Evolutionary conservation across 2,329 filamentous ascomycete genomes (phyloP).

Genomic region (Hansfordia pulvinata): DNA sequence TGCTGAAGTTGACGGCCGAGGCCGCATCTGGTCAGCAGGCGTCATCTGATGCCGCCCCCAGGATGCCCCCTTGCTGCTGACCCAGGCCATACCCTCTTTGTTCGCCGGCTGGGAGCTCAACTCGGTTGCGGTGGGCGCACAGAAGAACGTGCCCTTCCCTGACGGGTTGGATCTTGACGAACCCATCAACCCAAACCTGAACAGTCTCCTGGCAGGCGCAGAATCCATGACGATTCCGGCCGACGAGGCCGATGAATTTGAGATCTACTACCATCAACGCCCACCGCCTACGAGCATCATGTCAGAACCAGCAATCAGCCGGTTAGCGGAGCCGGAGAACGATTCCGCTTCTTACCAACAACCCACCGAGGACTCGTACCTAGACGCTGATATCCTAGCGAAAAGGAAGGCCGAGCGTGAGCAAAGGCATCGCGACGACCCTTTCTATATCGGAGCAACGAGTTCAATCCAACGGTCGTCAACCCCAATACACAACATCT

Average conservation of each 20-base stretch:
- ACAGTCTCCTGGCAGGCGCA: conserved; percentile 47
- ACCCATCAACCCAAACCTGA: conserved; percentile 66
- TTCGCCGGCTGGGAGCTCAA: conserved; percentile 84
- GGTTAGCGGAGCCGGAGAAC: conserved; percentile 34
- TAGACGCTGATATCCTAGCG: conserved; percentile 62
- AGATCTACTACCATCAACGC: conserved; percentile 48
- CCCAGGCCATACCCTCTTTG: conserved; percentile 78
- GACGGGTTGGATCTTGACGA: conserved; percentile 64
- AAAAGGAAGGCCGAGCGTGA: conserved; percentile 61
- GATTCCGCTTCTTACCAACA: conserved; percentile 42
- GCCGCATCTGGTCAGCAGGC: conserved; percentile 56
- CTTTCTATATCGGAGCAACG: conserved; percentile 70
- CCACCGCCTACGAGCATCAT: conserved; percentile 35
- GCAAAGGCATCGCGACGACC: conserved; percentile 82
- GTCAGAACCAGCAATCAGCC: conserved; percentile 41
- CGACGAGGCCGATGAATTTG: conserved; percentile 53
- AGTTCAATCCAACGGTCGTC: conserved; percentile 45
- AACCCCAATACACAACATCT: conserved; percentile 68
- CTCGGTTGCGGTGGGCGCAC: conserved; percentile 71
- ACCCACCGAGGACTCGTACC: conserved; percentile 46
- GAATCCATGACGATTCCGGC: conserved; percentile 33
- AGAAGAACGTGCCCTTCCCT: conserved; percentile 74
- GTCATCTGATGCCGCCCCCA: conserved; percentile 36
- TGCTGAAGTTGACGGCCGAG: conserved; percentile 77
- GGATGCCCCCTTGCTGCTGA: conserved; percentile 72